A percentile compares a stretch with the other conserved stretches of the same genome.
Conservation (phyloP, 306 rosid genomes). For the barrel medic (Medicago truncatula) region DNA sequence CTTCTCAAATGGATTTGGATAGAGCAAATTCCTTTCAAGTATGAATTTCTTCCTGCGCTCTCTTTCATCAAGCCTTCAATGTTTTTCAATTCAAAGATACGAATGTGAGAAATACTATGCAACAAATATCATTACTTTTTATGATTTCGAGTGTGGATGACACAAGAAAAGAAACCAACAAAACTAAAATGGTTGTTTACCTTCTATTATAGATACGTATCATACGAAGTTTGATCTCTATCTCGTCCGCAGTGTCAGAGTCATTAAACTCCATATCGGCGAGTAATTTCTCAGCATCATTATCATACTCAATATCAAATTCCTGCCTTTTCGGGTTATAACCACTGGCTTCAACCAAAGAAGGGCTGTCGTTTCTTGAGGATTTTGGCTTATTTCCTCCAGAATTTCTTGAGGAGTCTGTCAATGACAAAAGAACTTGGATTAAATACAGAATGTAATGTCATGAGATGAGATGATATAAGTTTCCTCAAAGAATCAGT, state of each 20-base stretch:
- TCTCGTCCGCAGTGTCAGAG: slow-evolving; percentile 78
- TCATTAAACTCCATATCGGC: slow-evolving; percentile 99
- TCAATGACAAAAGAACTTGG: slow-evolving; percentile 23
- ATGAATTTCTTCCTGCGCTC: slow-evolving; percentile 90
- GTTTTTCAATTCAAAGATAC: slow-evolving; percentile 30
- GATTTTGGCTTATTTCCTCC: slow-evolving; percentile 70
- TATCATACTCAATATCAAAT: slow-evolving; percentile 93
- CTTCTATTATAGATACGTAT: slow-evolving; percentile 79
- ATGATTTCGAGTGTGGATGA: too few species aligned
- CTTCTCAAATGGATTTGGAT: slow-evolving; percentile 83
- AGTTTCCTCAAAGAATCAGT: slow-evolving; percentile 33
- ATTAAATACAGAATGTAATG: slow-evolving; percentile 1
- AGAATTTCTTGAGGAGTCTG: slow-evolving; percentile 73
- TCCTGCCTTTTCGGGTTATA: slow-evolving; percentile 87
- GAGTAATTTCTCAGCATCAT: slow-evolving; percentile 86
- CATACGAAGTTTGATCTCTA: slow-evolving; percentile 80
- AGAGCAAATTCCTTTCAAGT: slow-evolving; percentile 76
- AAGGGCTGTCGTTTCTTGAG: slow-evolving; percentile 72
- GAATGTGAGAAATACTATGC: slow-evolving; percentile 15
- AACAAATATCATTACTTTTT: slow-evolving; percentile 12
- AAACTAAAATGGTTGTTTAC: slow-evolving; percentile 39
- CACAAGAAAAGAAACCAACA: too few species aligned
- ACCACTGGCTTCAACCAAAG: slow-evolving; percentile 86
- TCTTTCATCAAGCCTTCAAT: slow-evolving; percentile 93
- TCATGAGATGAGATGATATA: too few species aligned